phyloP scores from a whole-genome alignment of 768 basidiomycete genomes.

The Mycena alexandri region DNA sequence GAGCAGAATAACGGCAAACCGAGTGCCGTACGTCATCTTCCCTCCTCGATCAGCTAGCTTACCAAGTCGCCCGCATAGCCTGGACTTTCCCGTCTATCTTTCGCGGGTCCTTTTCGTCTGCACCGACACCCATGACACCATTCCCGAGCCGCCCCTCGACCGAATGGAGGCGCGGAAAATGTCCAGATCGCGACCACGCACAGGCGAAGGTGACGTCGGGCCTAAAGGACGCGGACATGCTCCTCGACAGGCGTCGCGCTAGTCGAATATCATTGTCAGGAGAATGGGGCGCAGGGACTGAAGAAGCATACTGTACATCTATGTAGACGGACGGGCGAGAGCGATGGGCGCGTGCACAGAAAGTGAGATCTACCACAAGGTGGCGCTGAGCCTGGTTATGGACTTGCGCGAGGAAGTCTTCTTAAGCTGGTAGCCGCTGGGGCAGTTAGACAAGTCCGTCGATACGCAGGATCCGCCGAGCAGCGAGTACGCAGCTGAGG shows the following conservation, averaged over 20 bases:
- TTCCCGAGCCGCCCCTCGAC: slow-evolving; percentile 93
- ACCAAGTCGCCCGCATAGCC: too few species aligned
- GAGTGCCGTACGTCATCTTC: slow-evolving; percentile 64
- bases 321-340: too few species aligned
- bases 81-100: slow-evolving; percentile 97
- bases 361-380: slow-evolving; percentile 83
- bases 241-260: slow-evolving; percentile 77
- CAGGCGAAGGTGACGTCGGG: slow-evolving; percentile 96
- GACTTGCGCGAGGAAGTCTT: slow-evolving; percentile 88
- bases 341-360: slow-evolving; percentile 1
- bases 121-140: slow-evolving; percentile 94
- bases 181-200: too few species aligned
- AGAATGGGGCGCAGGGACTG: slow-evolving; percentile 95
- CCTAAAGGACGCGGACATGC: slow-evolving; percentile 86
- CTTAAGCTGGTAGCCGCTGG: slow-evolving; percentile 67
- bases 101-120: slow-evolving; percentile 98
- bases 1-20: slow-evolving; percentile 97
- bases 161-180: slow-evolving; percentile 97
- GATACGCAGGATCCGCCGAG: slow-evolving; percentile 65
- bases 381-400: too few species aligned
- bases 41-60: too few species aligned
- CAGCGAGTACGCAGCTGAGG: too few species aligned
- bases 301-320: slow-evolving; percentile 99
- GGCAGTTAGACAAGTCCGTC: slow-evolving; percentile 52
- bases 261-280: slow-evolving; percentile 97